phyloP scores from a whole-genome alignment of 1,284 basidiomycete species.

The Austroboletus novae-zelandiae region DNA sequence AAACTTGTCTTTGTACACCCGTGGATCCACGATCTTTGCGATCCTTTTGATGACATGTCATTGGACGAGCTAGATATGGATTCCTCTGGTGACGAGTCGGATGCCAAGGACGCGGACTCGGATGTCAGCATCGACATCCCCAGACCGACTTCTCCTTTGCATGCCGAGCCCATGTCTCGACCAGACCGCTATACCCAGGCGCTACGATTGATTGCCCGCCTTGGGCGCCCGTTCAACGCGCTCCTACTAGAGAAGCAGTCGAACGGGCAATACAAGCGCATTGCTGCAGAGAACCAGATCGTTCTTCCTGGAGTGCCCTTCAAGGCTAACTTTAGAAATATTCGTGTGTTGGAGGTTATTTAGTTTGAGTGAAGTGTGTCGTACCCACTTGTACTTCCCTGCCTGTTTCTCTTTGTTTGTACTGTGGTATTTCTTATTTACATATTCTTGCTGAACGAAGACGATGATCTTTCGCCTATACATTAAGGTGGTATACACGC shows the following conservation, averaged over 20 bases:
- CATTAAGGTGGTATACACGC: no score
- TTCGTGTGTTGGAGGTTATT: conserved; percentile 1
- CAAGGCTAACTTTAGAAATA: neutral
- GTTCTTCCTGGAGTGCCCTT: conserved; percentile 1
- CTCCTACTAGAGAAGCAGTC: conserved; percentile 5
- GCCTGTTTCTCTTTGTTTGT: no score
- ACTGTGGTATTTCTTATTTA: no score
- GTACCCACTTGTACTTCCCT: no score
- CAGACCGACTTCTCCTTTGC: neutral
- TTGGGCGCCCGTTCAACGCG: conserved; percentile 4
- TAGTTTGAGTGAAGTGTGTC: neutral
- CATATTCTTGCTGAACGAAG: no score
- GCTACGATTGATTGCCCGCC: conserved; percentile 1
- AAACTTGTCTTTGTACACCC: conserved; percentile 10
- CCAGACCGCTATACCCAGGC: neutral
- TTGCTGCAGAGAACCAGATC: conserved; percentile 9
- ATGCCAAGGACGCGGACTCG: no score
- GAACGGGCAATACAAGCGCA: conserved; percentile 2
- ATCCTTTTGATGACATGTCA: neutral
- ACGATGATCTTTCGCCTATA: no score
- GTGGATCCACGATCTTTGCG: conserved; percentile 6
- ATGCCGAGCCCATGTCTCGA: neutral
- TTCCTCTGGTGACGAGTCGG: neutral
- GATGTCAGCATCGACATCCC: neutral
- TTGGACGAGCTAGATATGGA: neutral